These are phyloP conservation scores for Pseudozyma sp. DNA, from an alignment of 1,284 basidiomycete genomes.

Conservation along the genomic window DNA sequence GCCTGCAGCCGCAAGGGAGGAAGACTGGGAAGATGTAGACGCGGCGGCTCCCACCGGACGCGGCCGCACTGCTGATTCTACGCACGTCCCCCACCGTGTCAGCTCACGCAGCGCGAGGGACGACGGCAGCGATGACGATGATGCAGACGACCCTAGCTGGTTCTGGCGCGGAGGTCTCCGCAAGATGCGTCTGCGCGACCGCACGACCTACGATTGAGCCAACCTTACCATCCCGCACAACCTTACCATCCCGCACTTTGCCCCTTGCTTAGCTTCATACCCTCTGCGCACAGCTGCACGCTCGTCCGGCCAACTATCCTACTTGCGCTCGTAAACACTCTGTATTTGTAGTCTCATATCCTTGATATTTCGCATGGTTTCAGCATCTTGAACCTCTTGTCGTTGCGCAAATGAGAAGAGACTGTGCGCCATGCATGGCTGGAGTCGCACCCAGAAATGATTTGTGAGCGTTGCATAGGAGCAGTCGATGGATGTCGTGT, in stretches of 20 bases:
- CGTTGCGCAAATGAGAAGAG: background rate
- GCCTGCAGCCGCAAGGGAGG: conserved; percentile 11
- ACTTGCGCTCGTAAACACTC: background rate
- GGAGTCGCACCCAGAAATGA: no score
- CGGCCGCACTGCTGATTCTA: background rate
- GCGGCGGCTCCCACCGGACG: conserved; percentile 1
- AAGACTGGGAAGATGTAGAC: conserved; percentile 40
- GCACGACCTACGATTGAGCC: conserved; percentile 50
- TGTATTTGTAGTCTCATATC: background rate
- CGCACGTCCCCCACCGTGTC: background rate
- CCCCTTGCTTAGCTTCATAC: conserved; percentile 4
- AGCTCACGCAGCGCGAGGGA: conserved; percentile 15
- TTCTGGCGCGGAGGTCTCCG: conserved; percentile 58
- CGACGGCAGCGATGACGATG: conserved; percentile 39
- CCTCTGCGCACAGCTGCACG: conserved; percentile 3
- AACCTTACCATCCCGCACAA: background rate
- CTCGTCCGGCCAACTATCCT: background rate
- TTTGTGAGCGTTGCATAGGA: no score
- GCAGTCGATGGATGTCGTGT: conserved; percentile 15
- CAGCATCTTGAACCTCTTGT: background rate
- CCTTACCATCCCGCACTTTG: background rate
- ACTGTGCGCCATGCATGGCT: no score
- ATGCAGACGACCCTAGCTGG: conserved; percentile 46
- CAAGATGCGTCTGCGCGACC: conserved; percentile 53
- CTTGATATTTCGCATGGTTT: background rate